Evolutionary conservation across 2,329 filamentous ascomycete genomes (phyloP).

Genomic region (Fusarium transvaalense): DNA sequence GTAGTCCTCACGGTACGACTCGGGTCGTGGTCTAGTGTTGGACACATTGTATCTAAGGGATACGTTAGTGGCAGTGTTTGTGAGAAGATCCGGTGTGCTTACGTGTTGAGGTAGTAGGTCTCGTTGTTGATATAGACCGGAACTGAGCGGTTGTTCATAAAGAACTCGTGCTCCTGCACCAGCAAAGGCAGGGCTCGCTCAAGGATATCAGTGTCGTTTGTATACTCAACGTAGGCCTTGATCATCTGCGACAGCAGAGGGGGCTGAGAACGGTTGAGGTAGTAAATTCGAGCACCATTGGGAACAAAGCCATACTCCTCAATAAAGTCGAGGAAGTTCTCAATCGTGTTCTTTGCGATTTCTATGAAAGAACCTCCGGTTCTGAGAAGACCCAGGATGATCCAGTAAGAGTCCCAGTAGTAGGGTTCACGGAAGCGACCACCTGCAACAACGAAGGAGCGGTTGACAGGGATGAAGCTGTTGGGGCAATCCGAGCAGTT

Average conservation of each 20-base stretch:
- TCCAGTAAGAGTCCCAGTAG: conserved; percentile 80
- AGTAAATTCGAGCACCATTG: conserved; percentile 76
- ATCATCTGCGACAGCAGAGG: conserved; percentile 76
- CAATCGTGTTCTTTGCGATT: conserved; percentile 75
- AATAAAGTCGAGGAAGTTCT: conserved; percentile 77
- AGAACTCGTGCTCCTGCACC: conserved; percentile 74
- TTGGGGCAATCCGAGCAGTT: conserved; percentile 71
- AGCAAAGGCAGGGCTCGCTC: conserved; percentile 72
- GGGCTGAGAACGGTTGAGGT: conserved; percentile 76
- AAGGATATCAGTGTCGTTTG: conserved; percentile 71
- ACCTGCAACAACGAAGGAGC: conserved; percentile 77
- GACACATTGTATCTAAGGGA: conserved; percentile 65
- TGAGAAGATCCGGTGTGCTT: conserved; percentile 38
- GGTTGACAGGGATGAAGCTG: conserved; percentile 75
- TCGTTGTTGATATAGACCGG: conserved; percentile 59
- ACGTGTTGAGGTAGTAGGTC: conserved; percentile 70
- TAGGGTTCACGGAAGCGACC: conserved; percentile 79
- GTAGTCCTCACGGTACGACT: conserved; percentile 76
- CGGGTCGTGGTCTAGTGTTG: conserved; percentile 75
- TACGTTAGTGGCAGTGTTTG: conserved; percentile 31
- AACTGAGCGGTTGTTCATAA: conserved; percentile 70
- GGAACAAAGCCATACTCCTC: conserved; percentile 75
- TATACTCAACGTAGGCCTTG: conserved; percentile 72
- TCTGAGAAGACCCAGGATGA: conserved; percentile 73
- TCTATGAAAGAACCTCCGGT: conserved; percentile 73